Conservation (phyloP, 2,329 filamentous ascomycete genomes). For the Neurospora sp. region DNA sequence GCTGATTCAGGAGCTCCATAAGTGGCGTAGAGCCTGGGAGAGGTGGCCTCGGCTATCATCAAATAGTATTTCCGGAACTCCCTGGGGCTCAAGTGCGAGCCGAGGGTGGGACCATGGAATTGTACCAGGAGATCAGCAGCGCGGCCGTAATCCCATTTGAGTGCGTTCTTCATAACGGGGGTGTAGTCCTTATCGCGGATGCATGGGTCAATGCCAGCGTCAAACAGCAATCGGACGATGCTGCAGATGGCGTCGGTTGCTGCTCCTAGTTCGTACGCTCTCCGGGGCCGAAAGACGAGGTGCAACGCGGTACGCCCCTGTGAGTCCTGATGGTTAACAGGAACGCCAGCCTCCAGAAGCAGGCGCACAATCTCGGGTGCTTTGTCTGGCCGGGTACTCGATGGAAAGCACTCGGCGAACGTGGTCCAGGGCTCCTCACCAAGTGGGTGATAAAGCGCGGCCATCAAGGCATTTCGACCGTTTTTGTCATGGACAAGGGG, state of each 20-base stretch:
- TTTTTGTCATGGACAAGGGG: constrained; percentile 2
- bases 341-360: constrained; percentile 1
- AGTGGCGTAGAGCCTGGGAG: neutral
- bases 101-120: neutral
- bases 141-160: neutral
- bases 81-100: neutral
- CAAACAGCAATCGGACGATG: neutral
- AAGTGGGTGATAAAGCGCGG: neutral
- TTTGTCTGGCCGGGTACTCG: neutral
- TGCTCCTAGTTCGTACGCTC: neutral
- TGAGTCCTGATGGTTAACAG: constrained; percentile 1
- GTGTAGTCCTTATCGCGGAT: neutral
- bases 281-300: neutral
- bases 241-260: neutral
- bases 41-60: neutral
- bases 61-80: neutral
- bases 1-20: neutral
- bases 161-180: neutral
- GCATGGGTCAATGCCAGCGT: neutral
- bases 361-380: neutral
- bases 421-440: neutral
- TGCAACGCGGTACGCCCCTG: constrained; percentile 3
- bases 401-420: neutral
- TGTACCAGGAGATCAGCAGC: neutral
- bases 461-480: constrained; percentile 1